Evolutionary conservation across 1,139 yeast species (phyloP).

Genomic region (Hemisphaericaspora subhashii): DNA sequence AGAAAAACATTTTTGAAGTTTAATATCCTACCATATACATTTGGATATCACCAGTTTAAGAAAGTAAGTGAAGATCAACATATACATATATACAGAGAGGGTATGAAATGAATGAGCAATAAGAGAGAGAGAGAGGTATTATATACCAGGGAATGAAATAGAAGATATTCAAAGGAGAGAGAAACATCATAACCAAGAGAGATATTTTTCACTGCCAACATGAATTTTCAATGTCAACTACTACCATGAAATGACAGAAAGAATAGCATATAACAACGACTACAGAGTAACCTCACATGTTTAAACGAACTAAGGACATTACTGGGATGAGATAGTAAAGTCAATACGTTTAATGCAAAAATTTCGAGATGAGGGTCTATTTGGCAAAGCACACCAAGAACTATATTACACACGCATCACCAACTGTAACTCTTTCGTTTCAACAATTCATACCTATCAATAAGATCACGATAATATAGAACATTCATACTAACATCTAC

Average conservation of each 20-base stretch:
- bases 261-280: background rate
- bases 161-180: background rate
- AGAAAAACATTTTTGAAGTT: slow-evolving; percentile 1
- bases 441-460: background rate
- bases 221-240: background rate
- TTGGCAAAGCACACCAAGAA: background rate
- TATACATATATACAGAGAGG: background rate
- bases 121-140: background rate
- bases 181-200: too few species aligned
- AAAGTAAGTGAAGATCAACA: slow-evolving; percentile 5
- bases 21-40: slow-evolving; percentile 1
- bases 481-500: slow-evolving; percentile 10
- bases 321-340: too few species aligned
- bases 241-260: background rate
- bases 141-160: background rate
- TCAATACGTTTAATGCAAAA: too few species aligned
- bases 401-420: too few species aligned
- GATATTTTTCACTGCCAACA: too few species aligned
- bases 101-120: background rate
- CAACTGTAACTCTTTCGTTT: too few species aligned
- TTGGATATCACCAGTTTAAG: slow-evolving; percentile 11
- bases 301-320: background rate
- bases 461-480: background rate
- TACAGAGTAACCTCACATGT: background rate
- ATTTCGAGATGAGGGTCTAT: slow-evolving; percentile 4